phyloP scores from a whole-genome alignment of 2,329 filamentous ascomycete species.

The Aschersonia sp. region DNA sequence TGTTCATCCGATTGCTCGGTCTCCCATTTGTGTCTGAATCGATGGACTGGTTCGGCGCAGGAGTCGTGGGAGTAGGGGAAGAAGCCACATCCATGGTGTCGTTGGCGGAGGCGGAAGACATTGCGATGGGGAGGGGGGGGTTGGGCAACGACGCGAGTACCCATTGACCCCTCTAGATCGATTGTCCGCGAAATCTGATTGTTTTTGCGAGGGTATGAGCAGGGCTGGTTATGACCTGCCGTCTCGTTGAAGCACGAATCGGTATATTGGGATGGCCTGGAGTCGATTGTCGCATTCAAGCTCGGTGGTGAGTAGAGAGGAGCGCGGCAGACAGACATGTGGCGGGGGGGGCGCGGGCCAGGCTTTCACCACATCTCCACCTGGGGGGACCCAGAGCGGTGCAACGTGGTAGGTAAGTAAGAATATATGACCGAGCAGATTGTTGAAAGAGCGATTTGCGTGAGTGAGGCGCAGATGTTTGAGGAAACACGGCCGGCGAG shows the following conservation, averaged over 20 bases:
- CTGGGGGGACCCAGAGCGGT: background rate
- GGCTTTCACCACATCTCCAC: background rate
- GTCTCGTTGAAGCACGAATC: background rate
- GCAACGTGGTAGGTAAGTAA: background rate
- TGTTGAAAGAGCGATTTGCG: background rate
- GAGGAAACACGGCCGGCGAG: background rate
- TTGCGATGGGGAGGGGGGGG: constrained; percentile 40
- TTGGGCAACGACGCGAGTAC: constrained; percentile 43
- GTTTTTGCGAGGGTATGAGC: too few relatives aligned
- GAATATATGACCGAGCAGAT: background rate
- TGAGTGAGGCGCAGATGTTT: background rate
- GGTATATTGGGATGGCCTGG: background rate
- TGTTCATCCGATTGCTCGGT: constrained; percentile 19
- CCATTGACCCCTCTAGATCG: constrained; percentile 8
- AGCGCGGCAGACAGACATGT: background rate
- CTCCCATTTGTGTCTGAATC: constrained; percentile 25
- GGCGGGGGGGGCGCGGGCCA: background rate
- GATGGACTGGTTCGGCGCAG: constrained; percentile 27
- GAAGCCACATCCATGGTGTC: constrained; percentile 50
- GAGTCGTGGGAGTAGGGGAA: constrained; percentile 30
- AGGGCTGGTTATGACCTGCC: background rate
- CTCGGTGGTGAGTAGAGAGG: background rate
- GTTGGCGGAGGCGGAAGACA: constrained; percentile 42
- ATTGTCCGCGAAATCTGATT: background rate
- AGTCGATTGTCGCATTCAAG: background rate